Percentiles rank a stretch among this genome's conserved stretches.
These are phyloP conservation scores for Streptanthus diversifolius DNA, from an alignment of 345 rosid species.

Conservation along the genomic window DNA sequence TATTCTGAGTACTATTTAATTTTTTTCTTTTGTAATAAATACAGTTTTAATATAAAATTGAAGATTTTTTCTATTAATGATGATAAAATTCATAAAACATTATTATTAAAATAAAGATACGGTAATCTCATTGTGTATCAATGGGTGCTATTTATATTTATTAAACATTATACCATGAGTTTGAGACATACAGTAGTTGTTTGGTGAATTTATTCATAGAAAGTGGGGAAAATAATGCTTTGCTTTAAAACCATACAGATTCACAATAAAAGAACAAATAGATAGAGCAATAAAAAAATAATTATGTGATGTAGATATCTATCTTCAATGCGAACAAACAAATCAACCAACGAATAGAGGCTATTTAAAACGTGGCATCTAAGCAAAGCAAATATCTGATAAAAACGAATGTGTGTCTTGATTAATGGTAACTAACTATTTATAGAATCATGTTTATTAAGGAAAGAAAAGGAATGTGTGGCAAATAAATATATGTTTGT, in stretches of 20 bases:
- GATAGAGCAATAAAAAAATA: not conserved
- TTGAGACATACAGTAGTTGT: not conserved
- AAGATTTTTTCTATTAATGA: not conserved
- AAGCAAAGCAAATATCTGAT: not conserved
- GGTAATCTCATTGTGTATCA: not conserved
- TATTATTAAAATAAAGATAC: not conserved
- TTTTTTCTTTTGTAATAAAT: no score
- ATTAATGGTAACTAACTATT: not conserved
- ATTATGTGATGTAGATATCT: not conserved
- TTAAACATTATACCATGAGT: not conserved
- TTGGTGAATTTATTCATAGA: not conserved
- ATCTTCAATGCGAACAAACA: not conserved
- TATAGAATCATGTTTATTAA: not conserved
- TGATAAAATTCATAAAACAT: not conserved
- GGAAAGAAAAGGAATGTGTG: not conserved
- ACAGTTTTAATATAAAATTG: not conserved
- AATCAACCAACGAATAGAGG: not conserved
- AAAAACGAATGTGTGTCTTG: not conserved
- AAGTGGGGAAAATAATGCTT: not conserved
- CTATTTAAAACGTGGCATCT: not conserved
- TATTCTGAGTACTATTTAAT: no score
- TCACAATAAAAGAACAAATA: not conserved
- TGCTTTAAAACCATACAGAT: not conserved
- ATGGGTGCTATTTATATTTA: constrained; percentile 6
- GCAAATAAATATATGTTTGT: not conserved